Evolutionary conservation across 257 asterid species (phyloP), one percentile per base, ranked within the genome.

Genomic region (Paulownia fortunei): DNA sequence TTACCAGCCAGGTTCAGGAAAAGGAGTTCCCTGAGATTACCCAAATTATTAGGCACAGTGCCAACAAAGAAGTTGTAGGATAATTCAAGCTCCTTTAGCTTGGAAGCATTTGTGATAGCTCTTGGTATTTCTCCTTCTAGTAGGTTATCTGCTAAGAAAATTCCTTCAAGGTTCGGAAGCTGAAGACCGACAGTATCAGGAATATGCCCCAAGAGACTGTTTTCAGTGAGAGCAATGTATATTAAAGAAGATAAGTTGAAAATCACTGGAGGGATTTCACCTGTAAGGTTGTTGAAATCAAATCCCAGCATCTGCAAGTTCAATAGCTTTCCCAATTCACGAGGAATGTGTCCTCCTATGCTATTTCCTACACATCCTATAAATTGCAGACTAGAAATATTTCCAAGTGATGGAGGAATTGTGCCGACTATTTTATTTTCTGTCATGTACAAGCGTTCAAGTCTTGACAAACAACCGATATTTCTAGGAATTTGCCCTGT

Each of bases 111-210:
- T 54, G 87, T 26, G 21, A 86, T 66, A 18, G 59, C 71, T 27
- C 23, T 1, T 9, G 85, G 87, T 23, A 86, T 69, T 58, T 74
- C 71, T 59, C 89, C 85, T 61, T 47, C 63, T 21, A 83, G 76
- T 2, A 26, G 12, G 69, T 86, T 85, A 27, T 63, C 77, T 0
- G 80, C 78, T 60, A 85, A 74, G 68, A 8, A 80, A 26, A 85
- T 80, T 47, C 80, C 85, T 58, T 58, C 71, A 12, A 85, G 85
- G 46, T 80, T 82, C 8, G 89, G 89, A 55, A 85, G 87, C 1
- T 41, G 42, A 51, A 85, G 80, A 16, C 85, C 80, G 3, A 69
- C 24, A 5, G 77, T 80, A 1, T 72, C n/a, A 5, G 85, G 85
- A 47, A 82, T 15, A 18, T 30, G 34, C 26, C 89, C 87, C 0